phyloP scores from a whole-genome alignment of 1,139 yeast species.

The Taphrina betulina region DNA sequence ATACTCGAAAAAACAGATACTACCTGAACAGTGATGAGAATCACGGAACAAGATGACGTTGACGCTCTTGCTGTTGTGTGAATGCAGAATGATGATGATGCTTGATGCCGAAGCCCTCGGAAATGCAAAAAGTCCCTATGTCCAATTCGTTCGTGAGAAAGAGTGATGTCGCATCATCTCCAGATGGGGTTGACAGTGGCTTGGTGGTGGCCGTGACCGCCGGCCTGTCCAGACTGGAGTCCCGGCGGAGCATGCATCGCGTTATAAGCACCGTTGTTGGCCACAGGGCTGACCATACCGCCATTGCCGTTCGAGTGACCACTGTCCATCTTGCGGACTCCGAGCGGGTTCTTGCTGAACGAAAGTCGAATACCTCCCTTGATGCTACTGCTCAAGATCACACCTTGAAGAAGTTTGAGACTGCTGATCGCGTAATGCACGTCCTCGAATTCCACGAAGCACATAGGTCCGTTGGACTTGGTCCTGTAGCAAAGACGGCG shows the following conservation, averaged over 20 bases:
- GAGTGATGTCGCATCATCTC: conserved; percentile 14
- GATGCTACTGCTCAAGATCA: conserved; percentile 62
- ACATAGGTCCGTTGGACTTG: conserved; percentile 82
- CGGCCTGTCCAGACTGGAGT: conserved; percentile 8
- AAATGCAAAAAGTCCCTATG: no score
- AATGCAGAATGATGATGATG: neutral
- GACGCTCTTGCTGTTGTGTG: neutral
- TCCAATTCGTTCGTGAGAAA: no score
- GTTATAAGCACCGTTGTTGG: conserved; percentile 13
- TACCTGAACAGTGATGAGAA: no score
- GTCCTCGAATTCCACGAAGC: conserved; percentile 97
- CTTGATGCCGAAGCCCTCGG: neutral
- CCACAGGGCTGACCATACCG: conserved; percentile 7
- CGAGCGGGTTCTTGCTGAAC: conserved; percentile 92
- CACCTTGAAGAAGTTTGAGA: conserved; percentile 86
- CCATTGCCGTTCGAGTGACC: conserved; percentile 2
- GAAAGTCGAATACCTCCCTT: conserved; percentile 94
- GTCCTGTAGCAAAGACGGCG: conserved; percentile 82
- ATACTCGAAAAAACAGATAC: no score
- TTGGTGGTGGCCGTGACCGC: conserved; percentile 10
- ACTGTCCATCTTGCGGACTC: conserved; percentile 57
- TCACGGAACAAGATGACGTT: neutral
- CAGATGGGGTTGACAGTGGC: conserved; percentile 25
- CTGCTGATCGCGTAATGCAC: conserved; percentile 92
- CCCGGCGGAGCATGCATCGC: conserved; percentile 31